Evolutionary conservation across 345 rosid genomes (phyloP), one percentile per base, ranked within the genome.

Genomic region (Eucalyptus caleyi): DNA sequence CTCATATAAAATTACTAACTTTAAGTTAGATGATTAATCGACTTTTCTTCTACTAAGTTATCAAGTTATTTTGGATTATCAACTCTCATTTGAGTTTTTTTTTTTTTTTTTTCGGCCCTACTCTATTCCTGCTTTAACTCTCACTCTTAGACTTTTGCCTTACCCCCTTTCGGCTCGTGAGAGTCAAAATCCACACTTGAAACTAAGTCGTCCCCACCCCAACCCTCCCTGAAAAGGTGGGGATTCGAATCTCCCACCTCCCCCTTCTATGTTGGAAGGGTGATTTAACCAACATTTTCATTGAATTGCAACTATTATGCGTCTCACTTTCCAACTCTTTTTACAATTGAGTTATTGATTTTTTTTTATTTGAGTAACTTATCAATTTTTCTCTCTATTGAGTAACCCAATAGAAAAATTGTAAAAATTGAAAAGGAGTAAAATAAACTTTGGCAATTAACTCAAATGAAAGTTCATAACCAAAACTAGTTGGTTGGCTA

Each of bases 111-210:
- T 54, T 24, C 1, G 62, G 30, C 2, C 3, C 13, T 56, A 56
- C 6, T 23, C 12, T 23, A 56, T 1, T 23, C 1, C 1, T 9
- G 1, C 1, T 53, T 1, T 24, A 56, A 56, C 6, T 24, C 14
- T 56, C 14, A 56, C 62, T 56, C 6, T 24, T 1, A 56, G 3
- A 56, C 27, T 24, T 56, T 56, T 56, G 13, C 1, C 13, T 1
- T 56, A 24, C 1, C 6, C 5, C 0, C 1, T 24, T 56, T 0
- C 6, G 2, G 14, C 2, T 3, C 3, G 14, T 24, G 30, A 14
- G 30, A 56, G 62, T 56, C 6, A 6, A 56, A 56, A 56, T 2
- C 3, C 2, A 56, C 14, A 56, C 14, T 4, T 56, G 1, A 56
- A 56, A 56, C 13, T 24, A 23, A 56, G 30, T 56, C 5, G 2